A percentile compares a stretch with the other conserved stretches of the same genome.
Conservation (phyloP, 2,329 filamentous ascomycete genomes). For the Aphanocladium album region DNA sequence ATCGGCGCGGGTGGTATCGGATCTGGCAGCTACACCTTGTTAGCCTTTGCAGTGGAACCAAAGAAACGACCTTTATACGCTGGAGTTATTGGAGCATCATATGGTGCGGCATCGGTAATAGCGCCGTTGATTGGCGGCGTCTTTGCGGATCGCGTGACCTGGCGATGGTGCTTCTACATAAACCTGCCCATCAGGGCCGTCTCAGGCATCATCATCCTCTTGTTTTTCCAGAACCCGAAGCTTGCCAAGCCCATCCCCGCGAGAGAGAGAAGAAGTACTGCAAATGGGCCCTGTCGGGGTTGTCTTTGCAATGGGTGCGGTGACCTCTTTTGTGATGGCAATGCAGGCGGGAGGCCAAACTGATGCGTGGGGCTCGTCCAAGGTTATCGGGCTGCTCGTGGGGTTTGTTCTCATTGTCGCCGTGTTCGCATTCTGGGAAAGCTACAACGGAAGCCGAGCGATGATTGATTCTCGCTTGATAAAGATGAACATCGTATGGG, state of each 20-base stretch:
- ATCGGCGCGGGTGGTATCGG: constrained; percentile 40
- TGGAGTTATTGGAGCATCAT: constrained; percentile 19
- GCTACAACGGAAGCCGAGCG: constrained; percentile 31
- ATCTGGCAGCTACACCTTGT: constrained; percentile 39
- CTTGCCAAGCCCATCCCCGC: constrained; percentile 26
- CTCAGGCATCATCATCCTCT: constrained; percentile 18
- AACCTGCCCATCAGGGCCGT: constrained; percentile 19
- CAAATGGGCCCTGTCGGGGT: constrained; percentile 25
- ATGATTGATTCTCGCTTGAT: constrained; percentile 31
- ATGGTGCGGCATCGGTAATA: constrained; percentile 19
- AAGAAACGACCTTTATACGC: constrained; percentile 18
- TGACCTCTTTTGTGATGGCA: constrained; percentile 35
- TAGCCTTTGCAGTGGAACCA: constrained; percentile 25
- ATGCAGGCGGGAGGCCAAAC: constrained; percentile 37
- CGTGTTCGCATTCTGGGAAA: constrained; percentile 29
- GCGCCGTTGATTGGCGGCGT: constrained; percentile 22
- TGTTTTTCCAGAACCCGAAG: constrained; percentile 30
- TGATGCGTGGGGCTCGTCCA: constrained; percentile 30
- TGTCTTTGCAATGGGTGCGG: constrained; percentile 33
- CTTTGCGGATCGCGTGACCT: constrained; percentile 18
- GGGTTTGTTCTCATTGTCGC: constrained; percentile 22
- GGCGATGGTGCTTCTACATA: constrained; percentile 19
- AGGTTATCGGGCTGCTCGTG: constrained; percentile 32
- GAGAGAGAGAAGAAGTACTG: constrained; percentile 31
- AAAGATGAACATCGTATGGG: constrained; percentile 17